These are phyloP conservation scores for Adansonia grandidieri DNA, from an alignment of 441 rosid species.

Conservation along the genomic window DNA sequence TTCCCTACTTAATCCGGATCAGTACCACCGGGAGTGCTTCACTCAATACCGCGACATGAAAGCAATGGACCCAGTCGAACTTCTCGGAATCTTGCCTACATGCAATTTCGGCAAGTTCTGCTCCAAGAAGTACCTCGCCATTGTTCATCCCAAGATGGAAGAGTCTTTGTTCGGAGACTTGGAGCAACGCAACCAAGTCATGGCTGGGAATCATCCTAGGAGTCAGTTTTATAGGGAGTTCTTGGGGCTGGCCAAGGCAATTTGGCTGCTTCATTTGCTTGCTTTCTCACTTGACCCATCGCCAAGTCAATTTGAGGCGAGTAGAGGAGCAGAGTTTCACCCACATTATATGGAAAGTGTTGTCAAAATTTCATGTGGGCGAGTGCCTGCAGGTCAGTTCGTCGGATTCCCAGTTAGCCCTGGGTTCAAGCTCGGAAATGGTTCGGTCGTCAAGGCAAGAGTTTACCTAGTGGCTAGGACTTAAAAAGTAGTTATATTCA, in stretches of 20 bases:
- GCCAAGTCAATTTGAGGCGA: slow-evolving; percentile 85
- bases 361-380: slow-evolving; percentile 62
- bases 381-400: slow-evolving; percentile 72
- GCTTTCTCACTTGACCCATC: slow-evolving; percentile 88
- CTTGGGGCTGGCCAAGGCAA: slow-evolving; percentile 73
- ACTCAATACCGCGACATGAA: slow-evolving; percentile 89
- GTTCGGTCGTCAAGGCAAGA: slow-evolving; percentile 76
- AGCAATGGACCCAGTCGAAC: slow-evolving; percentile 91
- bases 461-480: slow-evolving; percentile 71
- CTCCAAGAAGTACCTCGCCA: slow-evolving; percentile 74
- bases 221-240: slow-evolving; percentile 82
- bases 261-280: slow-evolving; percentile 91
- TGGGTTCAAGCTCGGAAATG: slow-evolving; percentile 84
- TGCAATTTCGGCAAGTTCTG: slow-evolving; percentile 92
- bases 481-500: slow-evolving; percentile 12
- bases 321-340: slow-evolving; percentile 82
- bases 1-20: slow-evolving; percentile 82
- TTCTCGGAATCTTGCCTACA: slow-evolving; percentile 82
- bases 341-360: slow-evolving; percentile 90
- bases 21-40: slow-evolving; percentile 84
- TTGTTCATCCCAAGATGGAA: slow-evolving; percentile 91
- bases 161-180: slow-evolving; percentile 86
- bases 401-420: slow-evolving; percentile 93
- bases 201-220: slow-evolving; percentile 78
- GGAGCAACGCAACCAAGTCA: slow-evolving; percentile 67